These are phyloP conservation scores for Lasiosphaeria miniovina DNA, from an alignment of 495 filamentous ascomycete species.

Conservation along the genomic window DNA sequence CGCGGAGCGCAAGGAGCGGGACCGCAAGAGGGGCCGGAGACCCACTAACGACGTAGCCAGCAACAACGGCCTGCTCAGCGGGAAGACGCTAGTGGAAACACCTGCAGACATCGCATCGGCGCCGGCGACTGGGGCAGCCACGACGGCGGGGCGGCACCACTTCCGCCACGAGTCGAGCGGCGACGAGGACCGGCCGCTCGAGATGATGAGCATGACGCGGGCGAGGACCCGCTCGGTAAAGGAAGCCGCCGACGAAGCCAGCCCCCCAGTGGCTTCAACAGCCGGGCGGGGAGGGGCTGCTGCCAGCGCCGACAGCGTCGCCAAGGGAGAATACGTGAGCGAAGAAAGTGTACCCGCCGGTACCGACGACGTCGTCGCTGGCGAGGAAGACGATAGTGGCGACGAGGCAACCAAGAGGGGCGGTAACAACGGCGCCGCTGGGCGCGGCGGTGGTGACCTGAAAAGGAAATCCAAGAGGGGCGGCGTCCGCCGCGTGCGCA, in stretches of 20 bases:
- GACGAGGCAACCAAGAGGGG: not conserved
- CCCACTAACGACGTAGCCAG: conserved; percentile 14
- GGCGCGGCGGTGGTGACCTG: conserved; percentile 25
- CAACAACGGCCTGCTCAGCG: conserved; percentile 12
- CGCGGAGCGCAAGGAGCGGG: conserved; percentile 27
- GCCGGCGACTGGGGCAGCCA: not conserved
- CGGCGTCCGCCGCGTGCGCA: conserved; percentile 1
- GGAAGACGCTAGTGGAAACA: not conserved
- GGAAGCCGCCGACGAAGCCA: conserved; percentile 1
- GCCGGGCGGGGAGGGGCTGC: not conserved
- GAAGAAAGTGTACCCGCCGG: no score
- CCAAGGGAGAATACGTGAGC: no score
- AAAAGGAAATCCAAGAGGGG: conserved; percentile 18
- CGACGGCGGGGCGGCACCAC: conserved; percentile 35
- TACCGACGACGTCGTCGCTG: no score
- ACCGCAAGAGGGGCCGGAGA: conserved; percentile 21
- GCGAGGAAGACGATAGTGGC: not conserved
- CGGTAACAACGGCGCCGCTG: not conserved
- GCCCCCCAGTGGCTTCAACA: no score
- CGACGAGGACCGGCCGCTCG: conserved; percentile 75
- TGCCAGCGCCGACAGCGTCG: not conserved
- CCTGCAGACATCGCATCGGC: not conserved
- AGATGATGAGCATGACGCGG: conserved; percentile 72
- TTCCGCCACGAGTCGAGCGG: conserved; percentile 61
- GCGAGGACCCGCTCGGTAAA: conserved; percentile 27